Base-by-base conservation (phyloP, 768 basidiomycete species). In the Tulasnella sp. region DNA sequence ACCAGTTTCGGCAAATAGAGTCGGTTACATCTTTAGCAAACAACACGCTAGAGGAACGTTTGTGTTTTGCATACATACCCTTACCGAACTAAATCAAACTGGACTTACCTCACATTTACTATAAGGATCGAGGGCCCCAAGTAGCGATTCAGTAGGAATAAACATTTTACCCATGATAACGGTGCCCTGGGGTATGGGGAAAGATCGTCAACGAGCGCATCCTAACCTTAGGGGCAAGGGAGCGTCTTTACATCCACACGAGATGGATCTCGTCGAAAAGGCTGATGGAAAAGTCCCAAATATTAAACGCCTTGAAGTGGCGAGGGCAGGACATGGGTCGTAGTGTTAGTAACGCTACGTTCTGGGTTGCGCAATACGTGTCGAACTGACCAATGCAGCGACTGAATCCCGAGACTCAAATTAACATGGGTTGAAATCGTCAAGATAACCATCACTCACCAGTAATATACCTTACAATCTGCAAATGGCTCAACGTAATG, bases 141-240 rank as follows among this genome's bases (percentile, higher is more conserved):
- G 73, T 74, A 74, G 73, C 73, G 73, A 51, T 74, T 74, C 18
- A 74, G n/a, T 20, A 74, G 20, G 35, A 74, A 74, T 35, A 74
- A 42, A 44, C 51, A 74, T 35, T 74, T 74, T 7, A 74, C 73
- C 40, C 40, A 74, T 20, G 44, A 74, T 18, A 35, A 13, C 18
- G 73, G 73, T 35, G 73, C 73, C 35, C 73, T 74, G 70, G 32
- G 51, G 42, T n/a, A 42, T 2, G 20, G 42, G n/a, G 23, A 44
- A 35, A 32, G 37, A 23, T 44, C 44, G 73, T 74, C 44, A 55
- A 44, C 44, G n/a, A 11, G 29, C 9, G 9, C 44, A 26, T 10
- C 20, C 10, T 42, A 48, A n/a, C 1, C n/a, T 9, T 20, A 29
- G n/a, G 23, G 6, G 15, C 9, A 15, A 29, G n/a, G 9, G 29